Evolutionary conservation across 1,284 basidiomycete species (phyloP).

Genomic region (Tilletia caries): DNA sequence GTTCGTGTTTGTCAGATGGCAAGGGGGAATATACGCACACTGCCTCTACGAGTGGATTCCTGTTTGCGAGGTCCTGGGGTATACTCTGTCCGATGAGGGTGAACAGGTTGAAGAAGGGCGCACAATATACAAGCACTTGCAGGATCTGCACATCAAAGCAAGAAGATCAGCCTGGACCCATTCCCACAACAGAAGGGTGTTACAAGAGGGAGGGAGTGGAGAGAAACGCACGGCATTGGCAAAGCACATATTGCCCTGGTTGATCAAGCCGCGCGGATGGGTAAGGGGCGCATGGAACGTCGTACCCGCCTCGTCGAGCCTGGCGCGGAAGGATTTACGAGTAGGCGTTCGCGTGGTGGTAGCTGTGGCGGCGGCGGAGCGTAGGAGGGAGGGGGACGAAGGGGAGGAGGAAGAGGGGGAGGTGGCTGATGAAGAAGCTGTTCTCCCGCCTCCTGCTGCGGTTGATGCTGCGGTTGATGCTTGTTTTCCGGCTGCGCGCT

Average conservation of each 20-base stretch:
- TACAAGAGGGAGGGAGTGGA: not conserved
- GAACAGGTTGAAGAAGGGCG: conserved; percentile 78
- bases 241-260: conserved; percentile 96
- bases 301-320: conserved; percentile 32
- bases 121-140: conserved; percentile 83
- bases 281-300: conserved; percentile 56
- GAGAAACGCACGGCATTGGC: conserved; percentile 69
- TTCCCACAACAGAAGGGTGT: too few relatives aligned
- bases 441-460: too few relatives aligned
- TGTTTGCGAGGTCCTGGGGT: conserved; percentile 58
- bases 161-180: not conserved
- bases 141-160: conserved; percentile 60
- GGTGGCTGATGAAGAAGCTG: not conserved
- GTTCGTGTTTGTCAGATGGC: not conserved
- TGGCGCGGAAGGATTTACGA: conserved; percentile 19
- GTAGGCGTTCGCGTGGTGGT: not conserved
- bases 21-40: conserved; percentile 47
- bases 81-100: conserved; percentile 65
- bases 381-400: not conserved
- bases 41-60: conserved; percentile 78
- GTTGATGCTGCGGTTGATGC: not conserved
- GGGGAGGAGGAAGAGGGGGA: not conserved
- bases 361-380: not conserved
- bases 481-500: not conserved
- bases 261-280: conserved; percentile 78